phyloP scores from a whole-genome alignment of 2,329 filamentous ascomycete genomes.

The Beauveria medogensis region DNA sequence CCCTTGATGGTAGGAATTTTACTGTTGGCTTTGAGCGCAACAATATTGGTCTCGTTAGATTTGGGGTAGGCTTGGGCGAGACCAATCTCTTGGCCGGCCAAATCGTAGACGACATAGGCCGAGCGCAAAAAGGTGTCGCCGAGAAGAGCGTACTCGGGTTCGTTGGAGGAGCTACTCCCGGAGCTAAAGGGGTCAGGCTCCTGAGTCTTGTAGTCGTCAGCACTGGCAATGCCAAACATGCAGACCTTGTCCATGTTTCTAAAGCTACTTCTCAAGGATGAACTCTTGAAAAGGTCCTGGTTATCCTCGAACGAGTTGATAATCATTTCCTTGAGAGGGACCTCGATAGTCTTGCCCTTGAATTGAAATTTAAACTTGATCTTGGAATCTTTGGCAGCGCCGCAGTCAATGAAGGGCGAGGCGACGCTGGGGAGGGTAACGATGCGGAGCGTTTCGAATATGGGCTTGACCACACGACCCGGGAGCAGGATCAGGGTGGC shows the following conservation, averaged over 20 bases:
- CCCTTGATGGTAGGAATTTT: slow-evolving; percentile 37
- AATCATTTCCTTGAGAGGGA: slow-evolving; percentile 46
- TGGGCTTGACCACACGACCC: slow-evolving; percentile 41
- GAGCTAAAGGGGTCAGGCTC: slow-evolving; percentile 12
- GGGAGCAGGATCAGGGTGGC: slow-evolving; percentile 64
- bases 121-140: slow-evolving; percentile 51
- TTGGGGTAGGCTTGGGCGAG: slow-evolving; percentile 46
- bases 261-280: slow-evolving; percentile 22
- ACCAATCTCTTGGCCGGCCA: slow-evolving; percentile 41
- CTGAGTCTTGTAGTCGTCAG: slow-evolving; percentile 25
- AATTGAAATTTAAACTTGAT: slow-evolving; percentile 30
- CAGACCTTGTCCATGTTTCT: slow-evolving; percentile 37
- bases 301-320: slow-evolving; percentile 33
- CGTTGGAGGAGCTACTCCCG: background rate
- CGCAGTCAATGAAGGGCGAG: slow-evolving; percentile 46
- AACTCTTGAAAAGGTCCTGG: slow-evolving; percentile 33
- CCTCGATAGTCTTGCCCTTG: slow-evolving; percentile 35
- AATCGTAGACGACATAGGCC: slow-evolving; percentile 49
- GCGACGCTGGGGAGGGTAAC: slow-evolving; percentile 25
- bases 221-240: slow-evolving; percentile 46
- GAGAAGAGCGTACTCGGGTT: slow-evolving; percentile 37
- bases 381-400: slow-evolving; percentile 30
- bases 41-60: slow-evolving; percentile 33
- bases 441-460: slow-evolving; percentile 47
- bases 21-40: slow-evolving; percentile 34